phyloP scores from a whole-genome alignment of 495 filamentous ascomycete species.

The Lophiostoma macrostomum region DNA sequence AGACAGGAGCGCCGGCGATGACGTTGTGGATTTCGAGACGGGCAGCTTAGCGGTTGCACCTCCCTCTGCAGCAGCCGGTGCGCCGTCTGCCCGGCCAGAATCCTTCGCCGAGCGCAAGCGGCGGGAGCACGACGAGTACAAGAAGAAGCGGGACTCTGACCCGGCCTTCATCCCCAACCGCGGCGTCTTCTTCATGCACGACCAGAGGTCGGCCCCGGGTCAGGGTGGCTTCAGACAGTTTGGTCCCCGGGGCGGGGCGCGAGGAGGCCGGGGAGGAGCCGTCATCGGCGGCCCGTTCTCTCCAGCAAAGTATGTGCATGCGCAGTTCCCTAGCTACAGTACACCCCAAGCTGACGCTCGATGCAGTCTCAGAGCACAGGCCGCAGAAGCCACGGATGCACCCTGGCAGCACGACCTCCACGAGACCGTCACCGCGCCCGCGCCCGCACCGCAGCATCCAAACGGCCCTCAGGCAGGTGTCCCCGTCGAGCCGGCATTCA shows the following conservation, averaged over 20 bases:
- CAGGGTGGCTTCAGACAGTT: slow-evolving; percentile 74
- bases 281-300: slow-evolving; percentile 54
- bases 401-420: slow-evolving; percentile 96
- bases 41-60: slow-evolving; percentile 37
- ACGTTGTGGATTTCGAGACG: slow-evolving; percentile 68
- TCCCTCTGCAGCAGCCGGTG: slow-evolving; percentile 18
- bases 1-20: slow-evolving; percentile 51
- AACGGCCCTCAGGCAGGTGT: not conserved
- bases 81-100: slow-evolving; percentile 39
- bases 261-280: slow-evolving; percentile 54
- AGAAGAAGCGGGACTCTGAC: slow-evolving; percentile 80
- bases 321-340: slow-evolving; percentile 10
- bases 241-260: slow-evolving; percentile 30
- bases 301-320: slow-evolving; percentile 57
- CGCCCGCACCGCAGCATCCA: slow-evolving; percentile 9
- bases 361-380: slow-evolving; percentile 43
- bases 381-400: slow-evolving; percentile 60
- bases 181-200: slow-evolving; percentile 95
- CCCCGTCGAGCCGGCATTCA: not conserved
- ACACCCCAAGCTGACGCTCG: slow-evolving; percentile 23
- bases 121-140: slow-evolving; percentile 86
- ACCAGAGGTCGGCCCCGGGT: slow-evolving; percentile 76
- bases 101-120: slow-evolving; percentile 64
- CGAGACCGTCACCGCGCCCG: slow-evolving; percentile 57
- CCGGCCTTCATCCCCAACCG: slow-evolving; percentile 93